These are phyloP conservation scores for Saccharomyces hybrid DNA, from an alignment of 1,139 yeast species.

Conservation along the genomic window DNA sequence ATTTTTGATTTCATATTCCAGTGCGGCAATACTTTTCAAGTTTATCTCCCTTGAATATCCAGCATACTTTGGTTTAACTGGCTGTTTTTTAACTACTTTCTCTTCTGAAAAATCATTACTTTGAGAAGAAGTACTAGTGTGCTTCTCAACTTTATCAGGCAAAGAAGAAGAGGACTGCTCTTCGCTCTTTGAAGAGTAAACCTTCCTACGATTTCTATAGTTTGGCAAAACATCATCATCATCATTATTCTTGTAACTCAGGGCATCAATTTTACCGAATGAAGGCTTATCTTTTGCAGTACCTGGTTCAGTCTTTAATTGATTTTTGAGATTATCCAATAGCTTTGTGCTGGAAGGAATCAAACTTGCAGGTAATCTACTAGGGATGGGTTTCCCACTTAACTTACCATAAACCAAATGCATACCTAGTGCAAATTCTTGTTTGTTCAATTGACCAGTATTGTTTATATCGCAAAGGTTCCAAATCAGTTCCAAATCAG, in stretches of 20 bases:
- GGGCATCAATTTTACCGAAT: constrained; percentile 23
- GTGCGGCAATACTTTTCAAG: constrained; percentile 48
- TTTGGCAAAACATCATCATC: constrained; percentile 37
- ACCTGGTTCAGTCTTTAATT: constrained; percentile 38
- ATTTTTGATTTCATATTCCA: constrained; percentile 52
- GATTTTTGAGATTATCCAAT: constrained; percentile 50
- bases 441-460: constrained; percentile 64
- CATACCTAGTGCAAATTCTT: constrained; percentile 79
- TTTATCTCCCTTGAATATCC: constrained; percentile 24
- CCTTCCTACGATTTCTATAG: constrained; percentile 31
- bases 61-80: constrained; percentile 15
- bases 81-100: not conserved
- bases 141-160: constrained; percentile 10
- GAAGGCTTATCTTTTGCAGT: constrained; percentile 10
- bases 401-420: constrained; percentile 68
- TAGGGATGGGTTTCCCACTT: constrained; percentile 69
- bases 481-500: constrained; percentile 87
- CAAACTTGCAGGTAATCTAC: constrained; percentile 61
- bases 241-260: constrained; percentile 35
- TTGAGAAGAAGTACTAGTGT: constrained; percentile 3
- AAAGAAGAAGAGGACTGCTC: not conserved
- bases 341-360: constrained; percentile 74
- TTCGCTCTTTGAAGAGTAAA: constrained; percentile 9
- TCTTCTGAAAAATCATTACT: not conserved
- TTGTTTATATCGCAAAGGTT: constrained; percentile 65